phyloP scores from a whole-genome alignment of 192 early-diverging fungal genomes.

The Ambispora gerdemannii region DNA sequence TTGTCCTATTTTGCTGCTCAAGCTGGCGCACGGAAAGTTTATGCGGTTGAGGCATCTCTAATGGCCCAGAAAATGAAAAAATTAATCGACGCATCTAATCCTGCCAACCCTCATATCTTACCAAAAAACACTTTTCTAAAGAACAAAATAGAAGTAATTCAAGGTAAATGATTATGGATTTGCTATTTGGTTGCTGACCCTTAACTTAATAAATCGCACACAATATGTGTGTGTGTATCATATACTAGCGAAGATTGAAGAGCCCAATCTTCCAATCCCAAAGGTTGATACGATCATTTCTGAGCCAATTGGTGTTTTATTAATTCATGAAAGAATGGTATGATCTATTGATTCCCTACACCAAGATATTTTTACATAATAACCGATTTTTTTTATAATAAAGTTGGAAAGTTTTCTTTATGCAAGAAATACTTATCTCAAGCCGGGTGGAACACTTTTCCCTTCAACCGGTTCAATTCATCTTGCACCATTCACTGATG shows the following conservation, averaged over 20 bases:
- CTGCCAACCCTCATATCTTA: constrained; percentile 45
- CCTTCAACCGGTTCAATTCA: constrained; percentile 87
- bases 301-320: constrained; percentile 95
- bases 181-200: neutral
- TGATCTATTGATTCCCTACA: constrained; percentile 21
- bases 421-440: constrained; percentile 86
- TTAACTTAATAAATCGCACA: neutral
- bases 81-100: constrained; percentile 65
- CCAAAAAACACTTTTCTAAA: constrained; percentile 70
- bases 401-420: constrained; percentile 81
- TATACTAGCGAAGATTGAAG: constrained; percentile 81
- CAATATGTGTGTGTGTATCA: neutral
- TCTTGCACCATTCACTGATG: constrained; percentile 81
- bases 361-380: neutral
- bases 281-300: constrained; percentile 93
- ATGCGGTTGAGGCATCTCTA: constrained; percentile 92
- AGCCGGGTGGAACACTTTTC: constrained; percentile 89
- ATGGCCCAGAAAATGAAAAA: constrained; percentile 91
- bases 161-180: constrained; percentile 48
- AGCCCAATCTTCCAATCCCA: constrained; percentile 62
- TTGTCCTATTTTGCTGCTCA: constrained; percentile 94
- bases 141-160: constrained; percentile 76
- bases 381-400: neutral
- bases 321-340: constrained; percentile 97
- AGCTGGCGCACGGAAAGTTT: constrained; percentile 90